Conservation (phyloP, 805 yeast species). For the Starmerella scarabaei region DNA sequence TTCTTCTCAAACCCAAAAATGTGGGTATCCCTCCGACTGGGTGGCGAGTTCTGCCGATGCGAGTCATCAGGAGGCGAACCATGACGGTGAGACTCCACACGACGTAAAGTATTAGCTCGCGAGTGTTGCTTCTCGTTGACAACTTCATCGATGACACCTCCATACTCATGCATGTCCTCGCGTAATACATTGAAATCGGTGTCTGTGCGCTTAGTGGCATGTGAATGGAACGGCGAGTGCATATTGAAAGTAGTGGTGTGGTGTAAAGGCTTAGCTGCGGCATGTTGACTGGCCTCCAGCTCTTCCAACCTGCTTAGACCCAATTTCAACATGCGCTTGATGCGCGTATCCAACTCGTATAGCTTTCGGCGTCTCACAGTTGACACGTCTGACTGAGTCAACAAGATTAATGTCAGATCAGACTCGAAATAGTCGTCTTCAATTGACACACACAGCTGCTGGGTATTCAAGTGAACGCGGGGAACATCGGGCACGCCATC, state of each 20-base stretch:
- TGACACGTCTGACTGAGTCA: constrained; percentile 38
- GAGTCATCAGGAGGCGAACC: background rate
- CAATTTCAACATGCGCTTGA: constrained; percentile 10
- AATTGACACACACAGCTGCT: constrained; percentile 46
- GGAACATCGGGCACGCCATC: constrained; percentile 29
- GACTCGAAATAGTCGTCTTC: constrained; percentile 88
- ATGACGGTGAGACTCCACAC: background rate
- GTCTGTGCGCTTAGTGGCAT: background rate
- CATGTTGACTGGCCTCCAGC: background rate
- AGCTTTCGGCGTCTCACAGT: constrained; percentile 9
- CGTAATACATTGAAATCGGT: background rate
- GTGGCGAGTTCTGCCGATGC: background rate
- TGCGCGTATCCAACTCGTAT: constrained; percentile 9
- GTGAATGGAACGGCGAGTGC: background rate
- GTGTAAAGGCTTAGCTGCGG: background rate
- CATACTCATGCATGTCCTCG: too few relatives aligned
- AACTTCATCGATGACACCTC: too few relatives aligned
- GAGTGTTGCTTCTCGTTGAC: background rate
- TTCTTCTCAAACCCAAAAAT: background rate
- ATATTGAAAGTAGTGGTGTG: background rate
- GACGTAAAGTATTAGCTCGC: background rate
- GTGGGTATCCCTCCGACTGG: background rate
- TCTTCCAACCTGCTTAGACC: constrained; percentile 4
- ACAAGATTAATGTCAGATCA: constrained; percentile 49
- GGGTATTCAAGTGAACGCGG: constrained; percentile 40